Evolutionary conservation across 1,139 yeast genomes (phyloP).

Genomic region (Pichia norvegensis): DNA sequence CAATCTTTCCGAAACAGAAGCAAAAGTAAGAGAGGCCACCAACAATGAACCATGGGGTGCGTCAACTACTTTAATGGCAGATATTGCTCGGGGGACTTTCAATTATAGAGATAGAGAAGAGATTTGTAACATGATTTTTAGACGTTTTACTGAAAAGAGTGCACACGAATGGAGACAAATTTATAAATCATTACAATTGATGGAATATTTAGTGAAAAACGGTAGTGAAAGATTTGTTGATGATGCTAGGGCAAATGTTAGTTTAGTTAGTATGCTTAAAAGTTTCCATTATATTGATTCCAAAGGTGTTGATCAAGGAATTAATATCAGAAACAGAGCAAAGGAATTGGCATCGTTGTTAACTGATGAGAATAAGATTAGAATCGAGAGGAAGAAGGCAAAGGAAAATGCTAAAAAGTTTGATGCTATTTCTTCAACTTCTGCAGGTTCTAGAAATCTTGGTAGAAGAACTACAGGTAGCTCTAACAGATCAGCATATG

Average conservation of each 20-base stretch:
- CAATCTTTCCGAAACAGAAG: slow-evolving; percentile 92
- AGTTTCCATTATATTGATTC: slow-evolving; percentile 92
- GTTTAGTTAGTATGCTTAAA: slow-evolving; percentile 80
- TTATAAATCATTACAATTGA: slow-evolving; percentile 82
- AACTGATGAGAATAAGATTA: slow-evolving; percentile 66
- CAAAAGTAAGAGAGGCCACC: slow-evolving; percentile 94
- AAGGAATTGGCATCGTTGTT: slow-evolving; percentile 65
- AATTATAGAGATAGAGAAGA: slow-evolving; percentile 79
- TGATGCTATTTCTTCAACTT: slow-evolving; percentile 18
- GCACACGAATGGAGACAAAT: slow-evolving; percentile 98
- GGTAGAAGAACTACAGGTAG: slow-evolving; percentile 34
- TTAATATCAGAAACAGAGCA: slow-evolving; percentile 87
- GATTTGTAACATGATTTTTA: slow-evolving; percentile 31
- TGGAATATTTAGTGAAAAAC: slow-evolving; percentile 84
- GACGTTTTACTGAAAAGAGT: slow-evolving; percentile 43
- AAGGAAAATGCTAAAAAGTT: slow-evolving; percentile 77
- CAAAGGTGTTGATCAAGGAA: slow-evolving; percentile 94
- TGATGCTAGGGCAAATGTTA: slow-evolving; percentile 80
- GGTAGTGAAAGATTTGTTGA: slow-evolving; percentile 95
- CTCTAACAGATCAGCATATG: slow-evolving; percentile 30
- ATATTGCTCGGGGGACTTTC: slow-evolving; percentile 91
- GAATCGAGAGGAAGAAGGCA: slow-evolving; percentile 84
- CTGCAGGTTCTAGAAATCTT: slow-evolving; percentile 43
- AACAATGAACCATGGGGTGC: slow-evolving; percentile 99
- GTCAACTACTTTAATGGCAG: slow-evolving; percentile 82